A percentile compares a stretch with the other conserved stretches of the same genome.
Conservation (phyloP, 345 rosid genomes). For the Pugionium cornutum region DNA sequence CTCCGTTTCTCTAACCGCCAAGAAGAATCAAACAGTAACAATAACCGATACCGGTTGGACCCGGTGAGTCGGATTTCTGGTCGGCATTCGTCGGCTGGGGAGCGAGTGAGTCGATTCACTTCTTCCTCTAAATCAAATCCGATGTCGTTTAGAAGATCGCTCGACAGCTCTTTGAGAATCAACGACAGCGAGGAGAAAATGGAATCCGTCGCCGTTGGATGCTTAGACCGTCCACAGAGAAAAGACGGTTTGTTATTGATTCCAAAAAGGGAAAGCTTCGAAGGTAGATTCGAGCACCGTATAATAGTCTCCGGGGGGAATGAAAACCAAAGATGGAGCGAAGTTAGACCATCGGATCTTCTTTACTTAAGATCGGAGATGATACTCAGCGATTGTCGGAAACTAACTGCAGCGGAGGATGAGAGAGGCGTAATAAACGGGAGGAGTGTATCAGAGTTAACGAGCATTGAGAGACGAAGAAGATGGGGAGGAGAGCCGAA, state of each 20-base stretch:
- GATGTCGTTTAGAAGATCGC: conserved; percentile 51
- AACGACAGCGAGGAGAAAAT: conserved; percentile 29
- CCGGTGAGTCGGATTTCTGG: conserved; percentile 56
- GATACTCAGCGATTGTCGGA: conserved; percentile 58
- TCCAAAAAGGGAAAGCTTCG: conserved; percentile 35
- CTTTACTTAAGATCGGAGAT: conserved; percentile 68
- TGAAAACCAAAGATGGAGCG: conserved; percentile 68
- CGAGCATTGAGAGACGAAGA: conserved; percentile 57
- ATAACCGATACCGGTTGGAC: conserved; percentile 13
- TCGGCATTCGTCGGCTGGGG: conserved; percentile 75
- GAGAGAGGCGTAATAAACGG: conserved; percentile 59
- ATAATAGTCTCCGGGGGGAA: conserved; percentile 58
- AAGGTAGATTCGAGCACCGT: conserved; percentile 66
- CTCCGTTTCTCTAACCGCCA: conserved; percentile 29
- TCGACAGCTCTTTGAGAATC: conserved; percentile 49
- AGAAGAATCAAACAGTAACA: conserved; percentile 15
- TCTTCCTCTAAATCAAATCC: conserved; percentile 23
- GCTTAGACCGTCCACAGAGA: conserved; percentile 53
- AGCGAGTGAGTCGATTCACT: conserved; percentile 30
- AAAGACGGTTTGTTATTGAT: conserved; percentile 64
- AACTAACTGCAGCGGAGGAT: conserved; percentile 35
- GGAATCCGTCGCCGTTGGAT: conserved; percentile 43
- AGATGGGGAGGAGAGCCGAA: conserved; percentile 38
- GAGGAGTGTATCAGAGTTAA: conserved; percentile 86
- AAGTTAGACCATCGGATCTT: conserved; percentile 66